Base-by-base conservation (phyloP, 768 basidiomycete genomes). In the Boletus insuetus region DNA sequence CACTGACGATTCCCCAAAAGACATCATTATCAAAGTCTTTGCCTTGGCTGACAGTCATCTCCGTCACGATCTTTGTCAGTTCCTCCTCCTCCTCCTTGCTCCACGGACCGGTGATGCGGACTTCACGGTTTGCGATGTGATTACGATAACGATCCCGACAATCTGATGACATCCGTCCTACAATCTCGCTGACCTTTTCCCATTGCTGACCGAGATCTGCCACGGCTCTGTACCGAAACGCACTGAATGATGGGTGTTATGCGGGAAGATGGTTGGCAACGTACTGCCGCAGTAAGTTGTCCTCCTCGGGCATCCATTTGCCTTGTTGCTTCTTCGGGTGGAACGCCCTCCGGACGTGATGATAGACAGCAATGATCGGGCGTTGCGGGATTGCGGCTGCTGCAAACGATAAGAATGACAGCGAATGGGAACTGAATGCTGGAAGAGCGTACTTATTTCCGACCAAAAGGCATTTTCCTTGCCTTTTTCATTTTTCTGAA, bases 131-230 rank as follows among this genome's bases (percentile, higher is more conserved):
- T 19, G 83, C 77, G 29, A 94, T 80, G 61, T 94, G 88, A 66
- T 94, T 94, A 49, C 91, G 85, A 70, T 86, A 93, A 51, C 91
- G 80, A 70, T 94, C 91, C 11, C 91, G 81, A 69, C 91, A 94
- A 66, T 94, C 91, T 3, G 84, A 76, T 17, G 87, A 83, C 79
- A 83, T 85, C 41, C 91, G 79, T 24, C 88, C 88, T 6, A 94
- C 89, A 19, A 77, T 68, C 41, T 72, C 72, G 64, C 86, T 84
- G 42, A 94, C 80, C 63, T 85, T 87, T 71, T 90, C 87, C 91
- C 91, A 94, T 64, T 84, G 82, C 58, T 87, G 86, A 14, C 91
- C 91, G 24, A 84, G 70, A 46, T 84, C 79, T 7, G 68, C 67
- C 17, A 94, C 85, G 22, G 89, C 88, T 53, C 91, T 93, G 34